These are phyloP conservation scores for Cubamyces sp. DNA, from an alignment of 768 basidiomycete genomes.

Conservation along the genomic window DNA sequence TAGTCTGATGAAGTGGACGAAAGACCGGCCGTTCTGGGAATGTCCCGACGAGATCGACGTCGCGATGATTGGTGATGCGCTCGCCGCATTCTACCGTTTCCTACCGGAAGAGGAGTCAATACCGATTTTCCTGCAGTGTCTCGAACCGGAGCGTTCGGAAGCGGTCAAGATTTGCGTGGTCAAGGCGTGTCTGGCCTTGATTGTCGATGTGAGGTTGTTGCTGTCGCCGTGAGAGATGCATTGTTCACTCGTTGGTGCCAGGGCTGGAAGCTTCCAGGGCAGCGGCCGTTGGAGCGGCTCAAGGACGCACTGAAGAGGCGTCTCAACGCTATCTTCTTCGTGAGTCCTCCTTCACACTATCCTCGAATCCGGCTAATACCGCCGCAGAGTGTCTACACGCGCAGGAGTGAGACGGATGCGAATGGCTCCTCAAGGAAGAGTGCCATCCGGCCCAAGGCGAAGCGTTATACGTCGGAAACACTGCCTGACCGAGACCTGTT, in stretches of 20 bases:
- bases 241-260: slow-evolving; percentile 46
- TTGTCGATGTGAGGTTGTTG: slow-evolving; percentile 56
- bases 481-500: slow-evolving; percentile 72
- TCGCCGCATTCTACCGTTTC: slow-evolving; percentile 75
- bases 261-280: slow-evolving; percentile 60
- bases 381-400: slow-evolving; percentile 39
- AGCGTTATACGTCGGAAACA: slow-evolving; percentile 58
- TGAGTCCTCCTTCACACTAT: slow-evolving; percentile 33
- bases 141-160: slow-evolving; percentile 79
- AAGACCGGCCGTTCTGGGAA: slow-evolving; percentile 67
- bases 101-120: slow-evolving; percentile 64
- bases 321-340: slow-evolving; percentile 60
- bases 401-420: slow-evolving; percentile 64
- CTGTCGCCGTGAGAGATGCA: neutral
- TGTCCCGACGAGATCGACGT: slow-evolving; percentile 71
- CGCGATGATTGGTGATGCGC: slow-evolving; percentile 72
- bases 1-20: slow-evolving; percentile 38
- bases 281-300: slow-evolving; percentile 55
- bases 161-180: slow-evolving; percentile 80
- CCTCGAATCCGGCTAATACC: neutral
- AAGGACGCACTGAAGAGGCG: slow-evolving; percentile 49
- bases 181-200: slow-evolving; percentile 70
- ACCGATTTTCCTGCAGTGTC: slow-evolving; percentile 61
- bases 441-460: slow-evolving; percentile 62
- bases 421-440: slow-evolving; percentile 57